Percentiles rank a stretch among this genome's conserved stretches.
phyloP scores from a whole-genome alignment of 495 filamentous ascomycete genomes.

The Lentithecium fluviatile region DNA sequence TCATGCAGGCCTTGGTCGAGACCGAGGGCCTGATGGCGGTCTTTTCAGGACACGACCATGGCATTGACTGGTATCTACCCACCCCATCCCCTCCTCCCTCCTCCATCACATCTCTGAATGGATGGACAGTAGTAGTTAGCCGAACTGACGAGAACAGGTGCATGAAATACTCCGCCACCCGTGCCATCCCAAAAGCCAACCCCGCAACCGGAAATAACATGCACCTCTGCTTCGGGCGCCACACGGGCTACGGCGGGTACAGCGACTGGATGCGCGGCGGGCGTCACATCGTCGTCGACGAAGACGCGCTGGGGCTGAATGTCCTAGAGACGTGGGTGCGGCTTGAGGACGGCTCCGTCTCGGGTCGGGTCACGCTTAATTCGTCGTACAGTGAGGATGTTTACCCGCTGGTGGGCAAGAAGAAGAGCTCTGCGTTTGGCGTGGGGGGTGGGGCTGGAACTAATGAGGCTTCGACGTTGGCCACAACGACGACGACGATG shows the following conservation, averaged over 20 bases:
- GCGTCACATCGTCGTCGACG: conserved; percentile 38
- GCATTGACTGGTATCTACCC: conserved; percentile 55
- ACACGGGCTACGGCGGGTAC: conserved; percentile 71
- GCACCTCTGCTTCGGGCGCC: conserved; percentile 66
- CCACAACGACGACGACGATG: too few relatives aligned
- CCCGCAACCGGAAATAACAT: conserved; percentile 46
- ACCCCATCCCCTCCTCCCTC: too few relatives aligned
- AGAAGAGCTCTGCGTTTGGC: neutral
- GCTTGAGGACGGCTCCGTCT: conserved; percentile 59
- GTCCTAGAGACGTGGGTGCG: conserved; percentile 62
- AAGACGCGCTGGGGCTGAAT: conserved; percentile 11
- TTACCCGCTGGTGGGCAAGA: conserved; percentile 45
- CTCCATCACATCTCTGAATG: neutral
- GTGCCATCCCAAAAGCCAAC: conserved; percentile 35
- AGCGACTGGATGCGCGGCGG: conserved; percentile 61
- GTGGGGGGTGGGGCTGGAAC: too few relatives aligned
- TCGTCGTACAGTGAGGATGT: conserved; percentile 63
- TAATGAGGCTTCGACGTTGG: too few relatives aligned
- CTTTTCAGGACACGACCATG: conserved; percentile 71
- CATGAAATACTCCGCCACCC: conserved; percentile 19
- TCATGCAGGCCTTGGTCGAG: conserved; percentile 59
- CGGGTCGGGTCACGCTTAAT: conserved; percentile 63
- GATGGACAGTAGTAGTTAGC: conserved; percentile 49
- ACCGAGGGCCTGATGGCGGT: conserved; percentile 56
- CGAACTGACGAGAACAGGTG: conserved; percentile 6